Percentiles rank a stretch among this genome's conserved stretches.
These are phyloP conservation scores for Tylopilus felleus DNA, from an alignment of 768 basidiomycete genomes.

Conservation along the genomic window DNA sequence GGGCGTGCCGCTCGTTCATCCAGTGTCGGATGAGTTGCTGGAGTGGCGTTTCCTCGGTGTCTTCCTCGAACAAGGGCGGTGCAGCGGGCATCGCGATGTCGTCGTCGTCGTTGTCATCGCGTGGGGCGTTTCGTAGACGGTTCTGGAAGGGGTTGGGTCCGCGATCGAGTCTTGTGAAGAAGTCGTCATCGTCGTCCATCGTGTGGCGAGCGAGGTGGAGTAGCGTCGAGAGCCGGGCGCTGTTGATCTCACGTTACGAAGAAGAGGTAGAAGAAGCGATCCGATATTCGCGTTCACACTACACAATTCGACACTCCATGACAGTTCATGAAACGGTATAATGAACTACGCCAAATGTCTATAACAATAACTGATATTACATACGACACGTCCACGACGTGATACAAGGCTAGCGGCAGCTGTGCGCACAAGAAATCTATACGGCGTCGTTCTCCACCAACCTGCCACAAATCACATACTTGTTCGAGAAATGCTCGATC, in stretches of 20 bases:
- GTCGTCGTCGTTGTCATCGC: constrained; percentile 14
- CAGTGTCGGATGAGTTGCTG: constrained; percentile 75
- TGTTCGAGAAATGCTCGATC: constrained; percentile 91
- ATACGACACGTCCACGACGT: constrained; percentile 2
- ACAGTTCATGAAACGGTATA: too few relatives aligned
- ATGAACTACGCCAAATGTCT: not conserved
- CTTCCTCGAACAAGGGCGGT: constrained; percentile 30
- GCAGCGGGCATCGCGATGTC: constrained; percentile 29
- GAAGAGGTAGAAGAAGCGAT: too few relatives aligned
- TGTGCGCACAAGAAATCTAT: constrained; percentile 4
- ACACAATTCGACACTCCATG: too few relatives aligned
- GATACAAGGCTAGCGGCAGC: not conserved
- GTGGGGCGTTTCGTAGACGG: constrained; percentile 36
- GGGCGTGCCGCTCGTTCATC: constrained; percentile 82
- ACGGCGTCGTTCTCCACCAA: constrained; percentile 75
- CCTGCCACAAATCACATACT: constrained; percentile 88
- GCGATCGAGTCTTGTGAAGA: constrained; percentile 27
- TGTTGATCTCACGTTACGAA: too few relatives aligned
- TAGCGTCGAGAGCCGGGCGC: not conserved
- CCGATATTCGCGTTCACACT: too few relatives aligned
- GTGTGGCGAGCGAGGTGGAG: not conserved
- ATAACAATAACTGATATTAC: constrained; percentile 9
- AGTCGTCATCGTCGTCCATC: constrained; percentile 26
- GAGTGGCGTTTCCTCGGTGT: constrained; percentile 53
- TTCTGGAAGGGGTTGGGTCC: constrained; percentile 27